Conservation (phyloP, 2,329 filamentous ascomycete genomes). For the Diaporthe caulivora region DNA sequence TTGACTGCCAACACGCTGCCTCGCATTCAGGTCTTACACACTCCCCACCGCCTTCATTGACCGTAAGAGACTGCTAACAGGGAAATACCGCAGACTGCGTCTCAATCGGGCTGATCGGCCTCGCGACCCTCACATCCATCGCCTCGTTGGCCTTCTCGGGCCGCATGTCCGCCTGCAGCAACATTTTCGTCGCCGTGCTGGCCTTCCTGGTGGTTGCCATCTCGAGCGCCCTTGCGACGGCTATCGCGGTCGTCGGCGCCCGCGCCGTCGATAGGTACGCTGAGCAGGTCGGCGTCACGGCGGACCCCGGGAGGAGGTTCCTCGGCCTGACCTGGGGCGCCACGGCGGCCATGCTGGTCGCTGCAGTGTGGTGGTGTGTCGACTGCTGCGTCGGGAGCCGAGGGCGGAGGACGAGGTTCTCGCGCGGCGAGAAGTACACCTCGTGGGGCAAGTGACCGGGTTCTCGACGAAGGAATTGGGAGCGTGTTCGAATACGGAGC, state of each 20-base stretch:
- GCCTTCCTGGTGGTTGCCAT: constrained; percentile 12
- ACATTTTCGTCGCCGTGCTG: background rate
- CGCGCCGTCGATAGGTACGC: constrained; percentile 7
- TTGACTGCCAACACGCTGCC: background rate
- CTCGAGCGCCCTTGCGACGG: constrained; percentile 25
- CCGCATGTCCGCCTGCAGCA: constrained; percentile 19
- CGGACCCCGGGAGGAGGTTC: constrained; percentile 1
- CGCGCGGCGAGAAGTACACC: background rate
- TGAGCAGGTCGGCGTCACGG: constrained; percentile 27
- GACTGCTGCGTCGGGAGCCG: constrained; percentile 22
- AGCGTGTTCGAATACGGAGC: background rate
- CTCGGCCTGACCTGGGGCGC: constrained; percentile 29
- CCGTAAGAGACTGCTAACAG: background rate
- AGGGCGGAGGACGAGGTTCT: constrained; percentile 4
- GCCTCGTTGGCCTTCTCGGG: constrained; percentile 4
- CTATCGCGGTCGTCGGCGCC: constrained; percentile 17
- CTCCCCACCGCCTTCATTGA: too few relatives aligned
- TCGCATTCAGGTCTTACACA: too few relatives aligned
- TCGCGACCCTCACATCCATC: background rate
- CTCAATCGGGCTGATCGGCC: constrained; percentile 7
- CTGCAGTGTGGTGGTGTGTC: constrained; percentile 25
- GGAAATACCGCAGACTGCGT: background rate
- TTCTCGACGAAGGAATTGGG: background rate
- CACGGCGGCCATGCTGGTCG: constrained; percentile 20
- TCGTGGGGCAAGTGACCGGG: background rate